These are phyloP conservation scores for Cryptococcus sp. DNA, from an alignment of 1,284 basidiomycete species.

Conservation along the genomic window DNA sequence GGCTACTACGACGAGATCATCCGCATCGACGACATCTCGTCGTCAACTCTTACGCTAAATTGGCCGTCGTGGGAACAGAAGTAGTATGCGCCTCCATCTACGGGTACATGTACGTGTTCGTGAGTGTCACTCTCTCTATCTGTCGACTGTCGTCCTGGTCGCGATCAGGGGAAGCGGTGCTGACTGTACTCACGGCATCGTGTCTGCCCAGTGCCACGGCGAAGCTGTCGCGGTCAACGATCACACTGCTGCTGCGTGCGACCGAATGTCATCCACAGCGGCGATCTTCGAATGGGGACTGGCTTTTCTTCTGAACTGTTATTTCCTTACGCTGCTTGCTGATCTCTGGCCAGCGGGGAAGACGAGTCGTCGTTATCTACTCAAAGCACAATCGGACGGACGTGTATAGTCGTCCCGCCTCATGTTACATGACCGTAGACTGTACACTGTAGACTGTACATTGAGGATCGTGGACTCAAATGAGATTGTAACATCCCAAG, in stretches of 20 bases:
- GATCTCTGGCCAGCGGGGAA: constrained; percentile 50
- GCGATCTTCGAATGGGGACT: constrained; percentile 55
- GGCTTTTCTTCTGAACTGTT: constrained; percentile 52
- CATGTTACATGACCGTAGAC: too few relatives aligned
- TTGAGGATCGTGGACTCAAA: too few relatives aligned
- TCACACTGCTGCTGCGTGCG: constrained; percentile 41
- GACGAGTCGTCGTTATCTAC: constrained; percentile 49
- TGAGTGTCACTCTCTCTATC: constrained; percentile 19
- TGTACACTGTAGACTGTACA: too few relatives aligned
- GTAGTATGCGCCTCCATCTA: constrained; percentile 55
- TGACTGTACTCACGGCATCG: neutral
- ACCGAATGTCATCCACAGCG: constrained; percentile 52
- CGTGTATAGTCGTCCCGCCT: too few relatives aligned
- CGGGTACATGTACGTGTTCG: constrained; percentile 50
- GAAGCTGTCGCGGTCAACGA: constrained; percentile 12
- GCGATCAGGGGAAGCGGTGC: neutral
- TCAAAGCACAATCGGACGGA: constrained; percentile 39
- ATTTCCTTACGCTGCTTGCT: constrained; percentile 44
- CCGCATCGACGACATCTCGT: constrained; percentile 52
- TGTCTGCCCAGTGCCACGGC: constrained; percentile 35
- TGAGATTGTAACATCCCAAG: too few relatives aligned
- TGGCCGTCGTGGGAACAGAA: constrained; percentile 52
- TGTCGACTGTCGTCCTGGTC: neutral
- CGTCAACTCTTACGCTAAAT: constrained; percentile 56
- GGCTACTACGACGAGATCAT: constrained; percentile 53